A percentile compares a stretch with the other conserved stretches of the same genome.
Evolutionary conservation across 2,329 filamentous ascomycete genomes (phyloP).

Genomic region (Neofusicoccum parvum): DNA sequence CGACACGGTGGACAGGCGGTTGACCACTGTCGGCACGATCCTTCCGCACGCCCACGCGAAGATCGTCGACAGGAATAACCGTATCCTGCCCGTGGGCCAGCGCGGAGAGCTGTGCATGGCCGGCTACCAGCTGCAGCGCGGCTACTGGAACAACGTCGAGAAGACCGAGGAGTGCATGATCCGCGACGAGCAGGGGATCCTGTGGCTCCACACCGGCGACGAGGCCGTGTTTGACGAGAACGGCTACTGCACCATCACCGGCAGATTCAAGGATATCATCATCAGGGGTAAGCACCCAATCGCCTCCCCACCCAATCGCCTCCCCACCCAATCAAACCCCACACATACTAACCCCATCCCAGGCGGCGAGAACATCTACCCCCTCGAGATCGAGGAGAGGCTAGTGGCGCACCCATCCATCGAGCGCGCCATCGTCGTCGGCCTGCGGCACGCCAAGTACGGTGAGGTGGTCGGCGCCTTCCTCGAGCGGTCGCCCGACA

Average conservation of each 20-base stretch:
- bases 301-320: conserved; percentile 29
- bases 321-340: conserved; percentile 28
- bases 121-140: conserved; percentile 73
- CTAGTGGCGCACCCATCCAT: conserved; percentile 66
- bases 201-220: conserved; percentile 44
- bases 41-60: conserved; percentile 76
- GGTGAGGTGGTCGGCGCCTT: conserved; percentile 74
- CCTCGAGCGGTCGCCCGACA: conserved; percentile 36
- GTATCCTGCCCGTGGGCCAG: conserved; percentile 66
- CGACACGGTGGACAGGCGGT: conserved; percentile 66
- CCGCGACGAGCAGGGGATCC: conserved; percentile 61
- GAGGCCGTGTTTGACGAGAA: conserved; percentile 40
- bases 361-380: conserved; percentile 54
- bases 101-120: conserved; percentile 76
- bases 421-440: conserved; percentile 68
- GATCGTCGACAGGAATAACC: conserved; percentile 69
- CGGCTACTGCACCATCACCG: conserved; percentile 71
- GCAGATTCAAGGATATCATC: conserved; percentile 78
- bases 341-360: neutral
- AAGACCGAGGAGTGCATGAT: conserved; percentile 74
- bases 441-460: conserved; percentile 69
- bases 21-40: conserved; percentile 74
- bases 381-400: conserved; percentile 74
- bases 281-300: conserved; percentile 58
- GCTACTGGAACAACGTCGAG: conserved; percentile 67